Percentiles rank a stretch among this genome's conserved stretches.
Evolutionary conservation across 2,329 filamentous ascomycete species (phyloP).

Genomic region (Harringtonia lauricola): DNA sequence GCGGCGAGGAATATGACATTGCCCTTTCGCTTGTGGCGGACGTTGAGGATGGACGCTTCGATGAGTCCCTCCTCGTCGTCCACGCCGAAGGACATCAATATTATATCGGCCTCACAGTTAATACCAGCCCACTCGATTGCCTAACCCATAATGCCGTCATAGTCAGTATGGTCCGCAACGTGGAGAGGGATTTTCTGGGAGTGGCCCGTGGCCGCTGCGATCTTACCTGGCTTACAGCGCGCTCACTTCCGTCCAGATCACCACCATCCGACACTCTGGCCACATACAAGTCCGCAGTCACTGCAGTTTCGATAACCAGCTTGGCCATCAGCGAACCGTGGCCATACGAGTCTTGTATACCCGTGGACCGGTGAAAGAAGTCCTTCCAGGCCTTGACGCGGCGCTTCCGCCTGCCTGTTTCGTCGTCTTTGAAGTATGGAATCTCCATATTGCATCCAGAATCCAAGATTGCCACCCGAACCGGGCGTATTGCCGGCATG

Average conservation of each 20-base stretch:
- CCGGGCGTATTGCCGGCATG: background rate
- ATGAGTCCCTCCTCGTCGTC: background rate
- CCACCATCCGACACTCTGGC: background rate
- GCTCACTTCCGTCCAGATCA: background rate
- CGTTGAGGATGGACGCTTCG: background rate
- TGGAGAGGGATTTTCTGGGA: no score
- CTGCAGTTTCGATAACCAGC: background rate
- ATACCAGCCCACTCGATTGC: background rate
- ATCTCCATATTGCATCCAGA: background rate
- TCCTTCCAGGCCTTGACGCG: background rate
- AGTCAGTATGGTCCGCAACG: background rate
- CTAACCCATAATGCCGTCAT: background rate
- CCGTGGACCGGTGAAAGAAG: background rate
- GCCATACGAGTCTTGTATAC: background rate
- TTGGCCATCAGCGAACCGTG: background rate
- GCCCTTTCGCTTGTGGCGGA: background rate
- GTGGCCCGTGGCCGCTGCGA: no score
- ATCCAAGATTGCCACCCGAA: background rate
- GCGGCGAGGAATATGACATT: background rate
- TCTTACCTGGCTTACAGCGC: background rate
- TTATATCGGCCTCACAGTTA: background rate
- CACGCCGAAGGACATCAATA: background rate
- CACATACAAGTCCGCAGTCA: background rate
- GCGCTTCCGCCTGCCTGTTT: background rate
- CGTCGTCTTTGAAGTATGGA: background rate